These are phyloP conservation scores for Penicillium sp. DNA, from an alignment of 2,329 filamentous ascomycete genomes.

Conservation along the genomic window DNA sequence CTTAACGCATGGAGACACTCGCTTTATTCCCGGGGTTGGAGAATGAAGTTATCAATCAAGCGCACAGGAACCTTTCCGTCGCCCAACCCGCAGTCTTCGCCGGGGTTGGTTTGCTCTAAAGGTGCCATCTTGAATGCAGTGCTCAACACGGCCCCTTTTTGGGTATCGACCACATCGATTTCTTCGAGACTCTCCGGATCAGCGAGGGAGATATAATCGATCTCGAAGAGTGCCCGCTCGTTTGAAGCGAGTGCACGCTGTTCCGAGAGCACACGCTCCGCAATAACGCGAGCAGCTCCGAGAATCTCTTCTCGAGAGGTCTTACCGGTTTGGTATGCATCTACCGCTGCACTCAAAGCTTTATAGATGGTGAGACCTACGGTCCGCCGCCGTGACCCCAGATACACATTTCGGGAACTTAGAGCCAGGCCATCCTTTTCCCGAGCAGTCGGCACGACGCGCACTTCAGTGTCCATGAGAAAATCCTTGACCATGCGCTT, in stretches of 20 bases:
- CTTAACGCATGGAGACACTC: background rate
- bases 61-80: constrained; percentile 69
- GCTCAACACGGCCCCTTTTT: constrained; percentile 74
- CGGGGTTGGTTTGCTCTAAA: constrained; percentile 61
- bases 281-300: constrained; percentile 59
- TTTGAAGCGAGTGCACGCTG: constrained; percentile 57
- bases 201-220: constrained; percentile 89
- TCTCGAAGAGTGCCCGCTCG: constrained; percentile 65
- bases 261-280: constrained; percentile 49
- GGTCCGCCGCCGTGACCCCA: constrained; percentile 66
- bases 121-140: constrained; percentile 87
- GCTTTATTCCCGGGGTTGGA: constrained; percentile 39
- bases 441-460: constrained; percentile 67
- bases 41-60: constrained; percentile 88
- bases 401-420: constrained; percentile 89
- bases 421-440: constrained; percentile 79
- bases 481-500: constrained; percentile 83
- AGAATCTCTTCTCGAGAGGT: constrained; percentile 61
- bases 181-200: constrained; percentile 81
- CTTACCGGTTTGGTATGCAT: constrained; percentile 53
- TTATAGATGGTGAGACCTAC: constrained; percentile 67
- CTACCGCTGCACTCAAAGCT: constrained; percentile 65
- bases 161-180: constrained; percentile 61
- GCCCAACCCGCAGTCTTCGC: constrained; percentile 66
- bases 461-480: constrained; percentile 67